Evolutionary conservation across 768 basidiomycete species (phyloP).

Genomic region (Naganishia kalamii): DNA sequence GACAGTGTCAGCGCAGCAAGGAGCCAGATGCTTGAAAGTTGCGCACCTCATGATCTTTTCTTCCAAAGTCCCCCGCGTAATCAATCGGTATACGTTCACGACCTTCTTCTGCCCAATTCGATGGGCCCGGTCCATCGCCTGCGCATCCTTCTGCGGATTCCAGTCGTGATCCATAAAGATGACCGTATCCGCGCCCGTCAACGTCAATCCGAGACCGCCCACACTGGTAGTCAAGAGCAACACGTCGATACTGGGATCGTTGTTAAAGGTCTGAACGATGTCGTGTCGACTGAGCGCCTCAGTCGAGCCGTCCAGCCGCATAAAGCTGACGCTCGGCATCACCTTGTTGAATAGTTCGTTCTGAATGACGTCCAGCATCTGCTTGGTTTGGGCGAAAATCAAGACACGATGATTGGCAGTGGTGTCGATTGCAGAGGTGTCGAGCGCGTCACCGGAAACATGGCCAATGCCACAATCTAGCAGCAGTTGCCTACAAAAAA

Average conservation of each 20-base stretch:
- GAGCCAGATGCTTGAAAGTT: neutral
- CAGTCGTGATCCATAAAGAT: constrained; percentile 99
- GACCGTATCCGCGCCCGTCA: constrained; percentile 97
- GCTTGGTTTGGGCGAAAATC: constrained; percentile 98
- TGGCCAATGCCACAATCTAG: constrained; percentile 87
- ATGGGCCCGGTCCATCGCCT: constrained; percentile 98
- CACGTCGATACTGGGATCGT: constrained; percentile 95
- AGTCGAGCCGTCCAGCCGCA: constrained; percentile 91
- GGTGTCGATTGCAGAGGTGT: constrained; percentile 65
- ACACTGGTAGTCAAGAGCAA: constrained; percentile 92
- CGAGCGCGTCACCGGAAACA: constrained; percentile 44
- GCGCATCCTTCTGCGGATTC: constrained; percentile 99
- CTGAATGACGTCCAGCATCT: constrained; percentile 97
- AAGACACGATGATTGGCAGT: constrained; percentile 93
- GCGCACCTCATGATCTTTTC: constrained; percentile 99
- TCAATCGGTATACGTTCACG: constrained; percentile 94
- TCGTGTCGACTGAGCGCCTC: constrained; percentile 92
- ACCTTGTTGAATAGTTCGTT: constrained; percentile 78
- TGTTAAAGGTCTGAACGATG: constrained; percentile 95
- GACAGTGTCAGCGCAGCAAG: neutral
- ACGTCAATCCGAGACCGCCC: constrained; percentile 86
- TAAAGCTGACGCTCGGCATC: constrained; percentile 96
- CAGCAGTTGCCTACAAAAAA: constrained; percentile 69
- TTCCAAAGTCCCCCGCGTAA: constrained; percentile 93
- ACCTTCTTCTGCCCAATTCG: constrained; percentile 98